Evolutionary conservation across 257 asterid genomes (phyloP), one percentile per base, ranked within the genome.

Genomic region (Solanum ossicruentum): DNA sequence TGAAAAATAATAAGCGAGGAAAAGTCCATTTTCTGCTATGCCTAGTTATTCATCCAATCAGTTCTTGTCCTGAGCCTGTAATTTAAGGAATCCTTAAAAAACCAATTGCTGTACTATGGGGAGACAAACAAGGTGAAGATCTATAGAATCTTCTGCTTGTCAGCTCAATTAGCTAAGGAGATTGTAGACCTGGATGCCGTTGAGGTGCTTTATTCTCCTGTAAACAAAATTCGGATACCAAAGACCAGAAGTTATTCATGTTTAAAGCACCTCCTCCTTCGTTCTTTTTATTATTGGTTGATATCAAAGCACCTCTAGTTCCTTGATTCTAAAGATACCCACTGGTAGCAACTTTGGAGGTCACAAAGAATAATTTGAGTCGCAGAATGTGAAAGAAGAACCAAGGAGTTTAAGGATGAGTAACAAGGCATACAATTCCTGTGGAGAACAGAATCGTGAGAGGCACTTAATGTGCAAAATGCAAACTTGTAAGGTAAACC

Each of bases 241-340:
- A 88, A 63, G 96, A 93, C 80, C 97, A 92, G 88, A 91, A 98
- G 72, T 55, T 93, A 18, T 95, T 95, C 87, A 43, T 86, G 87
- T 94, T 94, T 89, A 91, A 85, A 85, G n/a, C 20, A 55, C 43
- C 69, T 65, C 43, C 69, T 65, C 20, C 21, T 77, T 72, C n/a
- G 54, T 47, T 47, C 26, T 32, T 67, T 18, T 2, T 69, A 36
- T 69, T 36, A 36, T 13, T 15, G 81, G 36, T 47, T 21, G 49
- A 21, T 73, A 41, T 21, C 43, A 13, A 75, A 75, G 43, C 81
- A 75, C 81, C 81, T 75, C 81, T 58, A 49, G 60, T 45, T 73
- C 58, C 81, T 75, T 47, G 60, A 47, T 75, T 12, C 32, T 75
- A 75, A 23, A 75, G 60, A 49, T 84, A 36, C 61, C 66, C 51